Evolutionary conservation across 352 stramenopile species (phyloP).

Genomic region (Blastocystis sp.): DNA sequence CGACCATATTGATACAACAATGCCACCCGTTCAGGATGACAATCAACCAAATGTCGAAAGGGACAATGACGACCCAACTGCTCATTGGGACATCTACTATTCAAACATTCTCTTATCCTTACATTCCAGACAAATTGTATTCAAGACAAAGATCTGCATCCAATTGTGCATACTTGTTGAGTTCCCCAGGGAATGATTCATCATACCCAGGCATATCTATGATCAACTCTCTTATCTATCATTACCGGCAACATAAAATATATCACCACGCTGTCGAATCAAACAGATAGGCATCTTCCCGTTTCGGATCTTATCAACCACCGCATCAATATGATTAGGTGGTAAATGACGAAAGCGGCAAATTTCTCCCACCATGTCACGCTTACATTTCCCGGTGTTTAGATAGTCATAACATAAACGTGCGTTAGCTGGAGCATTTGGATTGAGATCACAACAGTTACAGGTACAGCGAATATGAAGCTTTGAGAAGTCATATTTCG

Average conservation of each 20-base stretch:
- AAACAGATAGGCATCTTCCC: slow-evolving; percentile 47
- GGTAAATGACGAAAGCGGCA: slow-evolving; percentile 46
- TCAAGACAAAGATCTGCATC: slow-evolving; percentile 41
- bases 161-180: neutral
- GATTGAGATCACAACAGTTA: neutral
- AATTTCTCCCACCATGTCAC: neutral
- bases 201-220: slow-evolving; percentile 46
- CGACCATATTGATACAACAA: slow-evolving; percentile 16
- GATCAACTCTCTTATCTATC: neutral
- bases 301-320: slow-evolving; percentile 47
- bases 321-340: slow-evolving; percentile 22
- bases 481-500: neutral
- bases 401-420: slow-evolving; percentile 62
- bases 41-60: slow-evolving; percentile 23
- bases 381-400: slow-evolving; percentile 47
- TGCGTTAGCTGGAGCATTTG: slow-evolving; percentile 1
- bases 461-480: neutral
- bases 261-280: neutral
- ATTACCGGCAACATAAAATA: slow-evolving; percentile 14
- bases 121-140: slow-evolving; percentile 35
- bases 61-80: neutral
- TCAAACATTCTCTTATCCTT: neutral
- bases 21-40: slow-evolving; percentile 35
- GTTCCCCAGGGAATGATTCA: neutral
- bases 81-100: slow-evolving; percentile 36